A percentile compares a stretch with the other conserved stretches of the same genome.
phyloP scores from a whole-genome alignment of 73 alveolate species.

The Paramecium primaurelia region DNA sequence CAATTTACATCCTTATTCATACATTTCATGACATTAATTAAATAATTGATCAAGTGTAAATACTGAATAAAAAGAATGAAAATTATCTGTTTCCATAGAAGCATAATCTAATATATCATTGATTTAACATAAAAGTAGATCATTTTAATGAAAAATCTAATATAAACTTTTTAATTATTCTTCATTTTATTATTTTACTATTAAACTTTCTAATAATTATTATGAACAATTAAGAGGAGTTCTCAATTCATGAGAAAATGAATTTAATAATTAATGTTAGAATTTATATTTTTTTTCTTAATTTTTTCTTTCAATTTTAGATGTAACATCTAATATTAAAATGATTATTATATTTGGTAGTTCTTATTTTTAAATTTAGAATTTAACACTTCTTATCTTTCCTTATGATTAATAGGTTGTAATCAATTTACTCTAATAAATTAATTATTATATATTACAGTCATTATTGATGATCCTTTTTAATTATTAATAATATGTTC shows the following conservation, averaged over 20 bases:
- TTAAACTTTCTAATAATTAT: constrained; percentile 29
- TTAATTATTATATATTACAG: neutral
- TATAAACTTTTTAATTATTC: neutral
- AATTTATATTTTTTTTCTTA: neutral
- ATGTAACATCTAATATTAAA: neutral
- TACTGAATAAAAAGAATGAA: neutral
- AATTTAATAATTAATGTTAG: neutral
- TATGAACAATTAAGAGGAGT: constrained; percentile 17
- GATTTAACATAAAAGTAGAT: neutral
- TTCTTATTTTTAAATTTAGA: neutral
- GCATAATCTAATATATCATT: constrained; percentile 42
- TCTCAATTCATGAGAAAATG: constrained; percentile 38
- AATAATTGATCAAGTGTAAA: neutral
- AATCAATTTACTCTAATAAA: constrained; percentile 7
- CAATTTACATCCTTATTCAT: neutral
- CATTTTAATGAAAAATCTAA: neutral
- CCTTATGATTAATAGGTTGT: neutral
- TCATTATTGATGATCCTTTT: neutral
- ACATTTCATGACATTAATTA: neutral
- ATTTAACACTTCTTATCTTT: neutral
- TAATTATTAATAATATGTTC: neutral
- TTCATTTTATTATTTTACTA: neutral
- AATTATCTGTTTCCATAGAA: constrained; percentile 9
- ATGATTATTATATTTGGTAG: neutral
- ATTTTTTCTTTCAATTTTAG: neutral